Conservation (phyloP, 2,329 filamentous ascomycete species). For the Epichloe sibirici region DNA sequence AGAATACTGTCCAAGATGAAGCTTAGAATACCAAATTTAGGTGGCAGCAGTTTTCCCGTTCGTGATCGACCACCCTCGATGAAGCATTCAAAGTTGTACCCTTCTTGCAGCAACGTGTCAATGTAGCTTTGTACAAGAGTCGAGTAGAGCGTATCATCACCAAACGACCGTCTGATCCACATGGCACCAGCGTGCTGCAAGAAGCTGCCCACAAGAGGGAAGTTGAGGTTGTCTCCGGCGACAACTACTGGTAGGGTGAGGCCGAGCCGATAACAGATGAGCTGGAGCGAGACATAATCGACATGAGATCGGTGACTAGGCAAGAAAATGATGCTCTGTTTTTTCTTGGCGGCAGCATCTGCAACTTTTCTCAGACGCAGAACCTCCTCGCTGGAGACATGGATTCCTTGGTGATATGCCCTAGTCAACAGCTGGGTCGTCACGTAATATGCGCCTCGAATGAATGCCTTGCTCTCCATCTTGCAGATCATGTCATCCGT, state of each 20-base stretch:
- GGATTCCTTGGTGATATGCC: conserved; percentile 94
- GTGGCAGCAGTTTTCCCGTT: conserved; percentile 84
- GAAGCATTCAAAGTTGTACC: conserved; percentile 94
- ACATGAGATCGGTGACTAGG: conserved; percentile 92
- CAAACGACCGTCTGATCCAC: conserved; percentile 90
- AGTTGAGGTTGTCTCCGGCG: conserved; percentile 91
- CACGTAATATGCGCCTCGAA: conserved; percentile 83
- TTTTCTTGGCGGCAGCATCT: conserved; percentile 68
- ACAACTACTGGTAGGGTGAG: conserved; percentile 84
- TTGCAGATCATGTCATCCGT: conserved; percentile 98
- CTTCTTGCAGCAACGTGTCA: conserved; percentile 78
- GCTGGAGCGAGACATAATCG: conserved; percentile 87
- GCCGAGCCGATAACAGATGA: conserved; percentile 90
- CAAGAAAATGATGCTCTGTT: conserved; percentile 91
- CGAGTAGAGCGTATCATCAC: conserved; percentile 79
- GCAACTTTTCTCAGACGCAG: conserved; percentile 71
- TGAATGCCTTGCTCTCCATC: conserved; percentile 90
- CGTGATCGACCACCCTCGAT: conserved; percentile 89
- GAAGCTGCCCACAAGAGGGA: conserved; percentile 80
- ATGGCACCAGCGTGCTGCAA: conserved; percentile 93
- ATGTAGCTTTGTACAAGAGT: conserved; percentile 95
- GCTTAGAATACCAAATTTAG: conserved; percentile 89
- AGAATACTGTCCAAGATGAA: conserved; percentile 86
- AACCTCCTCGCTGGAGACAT: conserved; percentile 91
- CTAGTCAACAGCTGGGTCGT: conserved; percentile 77